phyloP scores from a whole-genome alignment of 495 filamentous ascomycete genomes.

The Melanomma pulvis-pyrius region DNA sequence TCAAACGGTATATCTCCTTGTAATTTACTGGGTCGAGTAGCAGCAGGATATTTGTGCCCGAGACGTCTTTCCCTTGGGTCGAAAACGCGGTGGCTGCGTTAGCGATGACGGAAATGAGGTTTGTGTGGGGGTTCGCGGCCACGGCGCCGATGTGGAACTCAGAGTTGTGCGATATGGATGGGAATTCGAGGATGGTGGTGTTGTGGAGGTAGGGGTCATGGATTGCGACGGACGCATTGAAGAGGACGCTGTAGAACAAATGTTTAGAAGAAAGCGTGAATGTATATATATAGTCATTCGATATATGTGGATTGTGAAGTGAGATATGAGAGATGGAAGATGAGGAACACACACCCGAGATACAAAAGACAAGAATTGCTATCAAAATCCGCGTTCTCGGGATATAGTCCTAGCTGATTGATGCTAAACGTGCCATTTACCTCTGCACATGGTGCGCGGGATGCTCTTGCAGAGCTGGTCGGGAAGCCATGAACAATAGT shows the following conservation, averaged over 20 bases:
- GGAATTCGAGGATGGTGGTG: constrained; percentile 3
- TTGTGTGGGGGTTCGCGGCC: constrained; percentile 1
- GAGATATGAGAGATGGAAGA: neutral
- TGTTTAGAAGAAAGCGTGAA: neutral
- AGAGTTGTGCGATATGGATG: constrained; percentile 9
- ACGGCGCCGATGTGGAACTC: constrained; percentile 19
- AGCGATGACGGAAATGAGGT: constrained; percentile 11
- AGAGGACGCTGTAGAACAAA: neutral
- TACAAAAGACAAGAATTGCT: constrained; percentile 12
- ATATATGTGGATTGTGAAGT: neutral
- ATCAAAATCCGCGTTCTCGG: constrained; percentile 19
- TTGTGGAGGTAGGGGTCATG: constrained; percentile 10
- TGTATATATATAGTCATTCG: neutral
- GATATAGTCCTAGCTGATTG: constrained; percentile 7
- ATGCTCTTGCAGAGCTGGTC: neutral
- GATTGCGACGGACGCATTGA: constrained; percentile 11
- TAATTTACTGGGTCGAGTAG: constrained; percentile 2
- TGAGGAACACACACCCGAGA: constrained; percentile 2
- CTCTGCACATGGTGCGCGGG: neutral
- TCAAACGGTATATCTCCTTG: neutral
- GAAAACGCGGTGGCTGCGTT: constrained; percentile 9
- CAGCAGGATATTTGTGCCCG: constrained; percentile 9
- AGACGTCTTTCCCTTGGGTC: constrained; percentile 15
- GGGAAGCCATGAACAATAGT: neutral
- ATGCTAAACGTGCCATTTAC: constrained; percentile 8